phyloP scores from a whole-genome alignment of 2,329 filamentous ascomycete species.

The Venturia nashicola region DNA sequence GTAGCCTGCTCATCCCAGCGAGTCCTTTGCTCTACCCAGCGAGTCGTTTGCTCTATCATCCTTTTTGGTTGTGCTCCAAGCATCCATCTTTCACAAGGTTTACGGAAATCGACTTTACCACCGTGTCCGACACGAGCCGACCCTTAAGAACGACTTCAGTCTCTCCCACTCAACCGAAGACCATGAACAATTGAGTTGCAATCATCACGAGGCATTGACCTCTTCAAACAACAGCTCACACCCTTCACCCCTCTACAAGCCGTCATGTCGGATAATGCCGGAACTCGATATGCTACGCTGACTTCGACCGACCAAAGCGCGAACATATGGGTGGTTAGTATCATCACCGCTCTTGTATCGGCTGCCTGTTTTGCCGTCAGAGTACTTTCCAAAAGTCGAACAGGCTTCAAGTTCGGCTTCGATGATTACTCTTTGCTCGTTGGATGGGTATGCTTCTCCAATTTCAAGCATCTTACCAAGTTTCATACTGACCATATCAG shows the following conservation, averaged over 20 bases:
- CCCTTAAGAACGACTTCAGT: not conserved
- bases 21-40: too few relatives aligned
- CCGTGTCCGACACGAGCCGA: not conserved
- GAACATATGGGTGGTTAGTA: conserved; percentile 3
- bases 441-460: not conserved
- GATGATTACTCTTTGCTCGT: conserved; percentile 5
- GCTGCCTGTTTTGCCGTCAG: not conserved
- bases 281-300: conserved; percentile 4
- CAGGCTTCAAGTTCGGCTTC: not conserved
- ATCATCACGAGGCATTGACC: not conserved
- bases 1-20: too few relatives aligned
- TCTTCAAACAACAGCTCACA: not conserved
- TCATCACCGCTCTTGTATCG: conserved; percentile 2
- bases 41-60: not conserved
- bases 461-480: not conserved
- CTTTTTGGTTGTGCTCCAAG: not conserved
- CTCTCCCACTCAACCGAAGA: not conserved
- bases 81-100: not conserved
- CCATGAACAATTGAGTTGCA: not conserved
- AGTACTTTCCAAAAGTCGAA: not conserved
- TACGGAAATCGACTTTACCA: not conserved
- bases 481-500: not conserved
- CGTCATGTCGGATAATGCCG: conserved; percentile 6
- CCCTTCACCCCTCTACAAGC: not conserved
- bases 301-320: conserved; percentile 8